Evolutionary conservation across 2,329 filamentous ascomycete genomes (phyloP), one percentile per base, ranked within the genome.

Genomic region (Fusarium veterinarium): DNA sequence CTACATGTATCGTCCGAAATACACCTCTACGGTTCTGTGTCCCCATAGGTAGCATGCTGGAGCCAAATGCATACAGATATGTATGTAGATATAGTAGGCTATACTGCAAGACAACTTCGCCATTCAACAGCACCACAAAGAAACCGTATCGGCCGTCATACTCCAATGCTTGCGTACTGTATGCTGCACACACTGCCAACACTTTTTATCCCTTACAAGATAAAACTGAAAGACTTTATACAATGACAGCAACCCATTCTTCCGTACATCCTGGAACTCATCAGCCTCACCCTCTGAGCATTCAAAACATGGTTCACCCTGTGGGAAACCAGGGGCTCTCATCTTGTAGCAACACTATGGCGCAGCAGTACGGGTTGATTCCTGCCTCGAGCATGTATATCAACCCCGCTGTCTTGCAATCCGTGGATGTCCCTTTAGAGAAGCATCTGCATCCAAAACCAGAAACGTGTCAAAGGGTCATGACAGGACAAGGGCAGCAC

Each of bases 251-350:
- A 23, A 20, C 40, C 13, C 13, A 41, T 41, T 41, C 8, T 41
- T 0, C 40, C 20, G 1, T 5, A 41, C 40, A 23, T 0, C 3
- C 20, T 3, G 20, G 40, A 41, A n/a, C 40, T 23, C 40, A 23
- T 23, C 40, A 41, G 20, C 8, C 13, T 41, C 3, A 9, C 12
- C 40, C 40, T 41, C n/a, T 41, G 40, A 41, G 40, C 6, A 41
- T 41, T 41, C 40, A 41, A 41, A 23, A 9, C 40, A 41, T 41
- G 12, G 20, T 14, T 78, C 46, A 37, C 7, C n/a, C 12, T 23
- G 31, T 23, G 31, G 13, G 31, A 31, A 31, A 23, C n/a, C 31
- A 37, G n/a, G 46, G 46, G 14, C 30, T 37, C 20, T 23, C 20
- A 7, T 25, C 46, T 20, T 20, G 3, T 19, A 37, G 31, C 46